Conservation (phyloP, 2,329 filamentous ascomycete species). For the Pseudocercospora pini-densiflorae region DNA sequence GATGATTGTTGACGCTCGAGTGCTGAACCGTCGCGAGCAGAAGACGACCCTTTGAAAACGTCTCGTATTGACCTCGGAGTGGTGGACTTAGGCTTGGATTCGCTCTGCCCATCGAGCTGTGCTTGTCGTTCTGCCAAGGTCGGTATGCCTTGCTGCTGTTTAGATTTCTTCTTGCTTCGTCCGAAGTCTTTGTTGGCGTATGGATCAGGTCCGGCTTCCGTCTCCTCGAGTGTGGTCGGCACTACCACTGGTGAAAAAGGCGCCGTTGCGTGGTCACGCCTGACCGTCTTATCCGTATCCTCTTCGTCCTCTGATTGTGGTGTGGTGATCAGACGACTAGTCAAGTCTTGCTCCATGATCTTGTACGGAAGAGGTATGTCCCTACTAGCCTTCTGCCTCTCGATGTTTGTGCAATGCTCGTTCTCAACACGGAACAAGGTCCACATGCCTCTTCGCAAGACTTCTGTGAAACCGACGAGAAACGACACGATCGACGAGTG, state of each 20-base stretch:
- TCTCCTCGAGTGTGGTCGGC: neutral
- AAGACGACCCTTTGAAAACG: neutral
- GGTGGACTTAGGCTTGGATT: neutral
- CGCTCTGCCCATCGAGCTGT: constrained; percentile 2
- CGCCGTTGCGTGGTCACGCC: constrained; percentile 1
- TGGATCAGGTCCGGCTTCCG: neutral
- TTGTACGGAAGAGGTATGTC: constrained; percentile 29
- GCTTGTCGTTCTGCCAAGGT: constrained; percentile 5
- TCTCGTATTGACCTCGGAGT: neutral
- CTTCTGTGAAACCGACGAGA: constrained; percentile 75
- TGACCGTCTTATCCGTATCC: constrained; percentile 1
- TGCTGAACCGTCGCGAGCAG: constrained; percentile 10
- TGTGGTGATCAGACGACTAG: constrained; percentile 9
- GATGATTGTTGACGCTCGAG: constrained; percentile 15
- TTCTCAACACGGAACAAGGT: constrained; percentile 94
- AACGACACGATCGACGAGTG: constrained; percentile 86
- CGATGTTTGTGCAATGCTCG: constrained; percentile 92
- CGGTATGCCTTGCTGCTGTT: neutral
- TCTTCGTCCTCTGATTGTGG: constrained; percentile 1
- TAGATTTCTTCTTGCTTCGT: neutral
- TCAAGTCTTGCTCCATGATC: constrained; percentile 8
- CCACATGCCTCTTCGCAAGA: constrained; percentile 88
- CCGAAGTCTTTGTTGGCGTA: neutral
- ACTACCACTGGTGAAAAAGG: constrained; percentile 4
- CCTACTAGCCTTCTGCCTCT: constrained; percentile 25